Conservation (phyloP, 2,329 filamentous ascomycete species). For the Sporothrix protearum region DNA sequence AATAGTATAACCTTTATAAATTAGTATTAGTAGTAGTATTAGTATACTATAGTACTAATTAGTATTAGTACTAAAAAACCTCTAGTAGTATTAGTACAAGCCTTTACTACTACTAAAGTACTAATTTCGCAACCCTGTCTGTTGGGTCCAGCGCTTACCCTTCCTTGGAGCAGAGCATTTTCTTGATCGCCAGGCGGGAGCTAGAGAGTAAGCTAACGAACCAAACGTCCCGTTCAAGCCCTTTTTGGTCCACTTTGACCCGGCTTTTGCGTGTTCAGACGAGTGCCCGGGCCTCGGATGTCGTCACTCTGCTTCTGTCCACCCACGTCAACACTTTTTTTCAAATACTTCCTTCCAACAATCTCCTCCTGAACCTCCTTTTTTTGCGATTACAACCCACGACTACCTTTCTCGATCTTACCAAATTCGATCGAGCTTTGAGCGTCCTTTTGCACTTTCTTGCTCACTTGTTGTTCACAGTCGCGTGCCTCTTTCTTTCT, state of each 20-base stretch:
- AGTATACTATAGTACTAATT: no score
- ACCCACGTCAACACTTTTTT: background rate
- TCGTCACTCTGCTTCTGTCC: background rate
- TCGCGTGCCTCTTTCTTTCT: background rate
- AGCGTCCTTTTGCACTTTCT: no score
- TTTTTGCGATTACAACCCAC: background rate
- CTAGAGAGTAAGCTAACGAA: background rate
- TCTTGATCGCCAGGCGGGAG: conserved; percentile 1
- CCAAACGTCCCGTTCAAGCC: no score
- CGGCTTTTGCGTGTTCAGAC: background rate
- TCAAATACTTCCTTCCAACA: background rate
- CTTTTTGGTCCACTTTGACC: background rate
- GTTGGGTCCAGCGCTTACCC: background rate
- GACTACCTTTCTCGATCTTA: background rate
- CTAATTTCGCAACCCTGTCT: no score
- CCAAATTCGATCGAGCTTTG: background rate
- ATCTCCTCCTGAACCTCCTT: background rate
- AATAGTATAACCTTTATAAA: no score
- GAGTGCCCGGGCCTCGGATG: conserved; percentile 4
- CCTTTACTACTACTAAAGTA: no score
- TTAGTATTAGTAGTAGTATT: no score
- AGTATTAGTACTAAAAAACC: no score
- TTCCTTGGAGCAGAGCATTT: background rate
- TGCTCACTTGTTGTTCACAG: background rate
- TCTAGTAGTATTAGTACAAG: no score